Evolutionary conservation across 2,329 filamentous ascomycete species (phyloP), one percentile per base, ranked within the genome.

Genomic region (Colletotrichum gigasporum): DNA sequence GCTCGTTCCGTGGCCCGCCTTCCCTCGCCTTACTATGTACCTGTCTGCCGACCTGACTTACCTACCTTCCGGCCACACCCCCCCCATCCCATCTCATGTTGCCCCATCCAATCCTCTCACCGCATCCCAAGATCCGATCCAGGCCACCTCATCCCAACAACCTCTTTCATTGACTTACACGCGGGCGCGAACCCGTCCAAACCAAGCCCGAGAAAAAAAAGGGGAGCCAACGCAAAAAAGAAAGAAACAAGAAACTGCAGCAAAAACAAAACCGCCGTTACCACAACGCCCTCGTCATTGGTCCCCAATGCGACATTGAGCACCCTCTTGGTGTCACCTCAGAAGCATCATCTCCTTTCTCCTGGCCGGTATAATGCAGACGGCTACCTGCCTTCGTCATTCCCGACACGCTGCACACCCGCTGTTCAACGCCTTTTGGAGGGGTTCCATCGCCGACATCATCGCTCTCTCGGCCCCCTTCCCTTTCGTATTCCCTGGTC

Each of bases 401-500:
- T 48, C 50, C 28, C 22, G 42, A 47, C 30, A 28, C 12, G 10
- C 42, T 47, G 22, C 54, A 16, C n/a, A 12, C 48, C 26, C 32
- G 24, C 22, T 39, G 26, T 39, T 14, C 42, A 51, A 30, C 37
- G 30, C 37, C 41, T 37, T 51, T 63, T 41, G 34, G n/a, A 30
- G 39, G 30, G 45, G 41, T 59, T 59, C 59, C 60, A 61, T 66
- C 45, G 34, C 62, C 55, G 50, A 62, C 62, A 63, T 67, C 62
- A 66, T 66, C 37, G 52, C 59, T 42, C 42, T 62, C 34, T 35
- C n/a, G n/a, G 39, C 39, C 52, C 63, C 48, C 41, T 35, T 57
- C 51, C 61, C 34, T 39, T 67, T 67, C 65, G 65, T 66, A 67
- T 67, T 65, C 48, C 64, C 64, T 55, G 54, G 61, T 48, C 56